Conservation (phyloP, 805 yeast genomes). For the Saccharomyces eubayanus region DNA sequence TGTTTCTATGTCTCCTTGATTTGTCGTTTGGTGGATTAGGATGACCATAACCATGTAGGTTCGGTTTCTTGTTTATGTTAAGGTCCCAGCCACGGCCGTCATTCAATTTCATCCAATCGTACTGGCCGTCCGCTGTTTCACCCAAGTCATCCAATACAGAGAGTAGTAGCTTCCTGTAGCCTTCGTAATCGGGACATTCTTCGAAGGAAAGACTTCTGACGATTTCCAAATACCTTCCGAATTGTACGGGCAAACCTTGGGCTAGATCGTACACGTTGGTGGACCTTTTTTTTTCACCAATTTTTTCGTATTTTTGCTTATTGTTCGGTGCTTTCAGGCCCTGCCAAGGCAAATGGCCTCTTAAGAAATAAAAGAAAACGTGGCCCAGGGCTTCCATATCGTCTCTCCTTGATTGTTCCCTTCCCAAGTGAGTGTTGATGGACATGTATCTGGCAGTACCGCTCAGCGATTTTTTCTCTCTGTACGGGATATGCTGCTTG, state of each 20-base stretch:
- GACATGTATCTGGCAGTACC: slow-evolving; percentile 99
- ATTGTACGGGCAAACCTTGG: slow-evolving; percentile 83
- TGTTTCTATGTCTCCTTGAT: slow-evolving; percentile 23
- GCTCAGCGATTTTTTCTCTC: slow-evolving; percentile 90
- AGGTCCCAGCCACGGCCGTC: slow-evolving; percentile 96
- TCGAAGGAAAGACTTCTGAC: slow-evolving; percentile 88
- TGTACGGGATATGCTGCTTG: slow-evolving; percentile 89
- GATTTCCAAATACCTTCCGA: slow-evolving; percentile 81
- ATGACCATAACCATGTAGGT: slow-evolving; percentile 91
- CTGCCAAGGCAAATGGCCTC: slow-evolving; percentile 98
- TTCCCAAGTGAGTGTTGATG: slow-evolving; percentile 91
- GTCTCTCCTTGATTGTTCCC: slow-evolving; percentile 94
- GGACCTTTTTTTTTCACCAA: slow-evolving; percentile 90
- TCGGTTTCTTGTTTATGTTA: slow-evolving; percentile 80
- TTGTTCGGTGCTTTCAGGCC: slow-evolving; percentile 97
- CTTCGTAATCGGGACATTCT: slow-evolving; percentile 90
- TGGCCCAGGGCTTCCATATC: slow-evolving; percentile 95
- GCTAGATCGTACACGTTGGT: slow-evolving; percentile 82
- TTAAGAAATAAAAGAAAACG: slow-evolving; percentile 87
- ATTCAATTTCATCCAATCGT: slow-evolving; percentile 96
- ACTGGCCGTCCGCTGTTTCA: slow-evolving; percentile 74
- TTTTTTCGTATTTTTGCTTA: slow-evolving; percentile 94
- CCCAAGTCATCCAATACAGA: slow-evolving; percentile 67
- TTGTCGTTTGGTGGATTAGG: slow-evolving; percentile 71
- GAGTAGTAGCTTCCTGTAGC: slow-evolving; percentile 67